Percentiles rank a stretch among this genome's conserved stretches.
phyloP scores from a whole-genome alignment of 2,329 filamentous ascomycete genomes.

The Neonectria faginata region DNA sequence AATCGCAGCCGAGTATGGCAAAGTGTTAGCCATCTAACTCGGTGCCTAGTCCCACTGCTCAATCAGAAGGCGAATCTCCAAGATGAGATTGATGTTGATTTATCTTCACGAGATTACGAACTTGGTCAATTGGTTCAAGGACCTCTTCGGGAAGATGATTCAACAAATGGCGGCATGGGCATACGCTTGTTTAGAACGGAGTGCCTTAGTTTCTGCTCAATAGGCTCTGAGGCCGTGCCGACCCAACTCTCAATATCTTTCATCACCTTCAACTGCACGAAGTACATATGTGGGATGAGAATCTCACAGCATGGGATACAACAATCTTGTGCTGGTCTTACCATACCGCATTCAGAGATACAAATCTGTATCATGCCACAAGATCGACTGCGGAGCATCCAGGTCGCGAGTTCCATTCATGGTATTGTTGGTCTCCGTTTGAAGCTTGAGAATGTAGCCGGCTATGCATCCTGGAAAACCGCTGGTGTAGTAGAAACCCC shows the following conservation, averaged over 20 bases:
- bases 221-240: fast-evolving
- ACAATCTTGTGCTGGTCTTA: background rate
- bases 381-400: background rate
- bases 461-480: fast-evolving
- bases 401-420: background rate
- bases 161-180: background rate
- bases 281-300: conserved; percentile 24
- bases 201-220: background rate
- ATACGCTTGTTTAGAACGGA: background rate
- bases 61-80: background rate
- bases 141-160: background rate
- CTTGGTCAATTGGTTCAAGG: background rate
- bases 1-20: conserved; percentile 17
- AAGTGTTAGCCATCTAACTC: background rate
- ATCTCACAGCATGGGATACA: background rate
- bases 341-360: background rate
- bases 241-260: conserved; percentile 7
- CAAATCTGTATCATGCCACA: background rate
- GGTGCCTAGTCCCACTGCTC: conserved; percentile 1
- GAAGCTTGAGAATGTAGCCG: background rate
- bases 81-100: background rate
- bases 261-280: background rate
- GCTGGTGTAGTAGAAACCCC: background rate
- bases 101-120: background rate
- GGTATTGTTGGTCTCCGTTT: conserved; percentile 20